Percentiles rank a stretch among this genome's conserved stretches.
Conservation (phyloP, 257 asterid species). For the Salvia splendens region DNA sequence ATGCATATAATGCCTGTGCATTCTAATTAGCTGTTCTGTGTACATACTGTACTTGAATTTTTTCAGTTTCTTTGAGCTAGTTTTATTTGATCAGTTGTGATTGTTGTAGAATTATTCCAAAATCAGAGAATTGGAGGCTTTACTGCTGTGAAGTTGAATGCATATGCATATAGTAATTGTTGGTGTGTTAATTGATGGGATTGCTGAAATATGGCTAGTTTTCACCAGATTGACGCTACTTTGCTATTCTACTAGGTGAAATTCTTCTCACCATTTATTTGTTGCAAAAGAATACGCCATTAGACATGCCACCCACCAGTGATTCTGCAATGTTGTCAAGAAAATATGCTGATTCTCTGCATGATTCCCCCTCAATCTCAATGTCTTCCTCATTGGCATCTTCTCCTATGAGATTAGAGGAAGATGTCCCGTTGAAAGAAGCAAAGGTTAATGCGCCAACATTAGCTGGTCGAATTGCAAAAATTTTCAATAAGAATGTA, state of each 20-base stretch:
- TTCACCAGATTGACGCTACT: constrained; percentile 26
- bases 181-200: neutral
- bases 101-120: neutral
- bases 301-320: constrained; percentile 47
- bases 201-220: constrained; percentile 19
- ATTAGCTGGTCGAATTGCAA: constrained; percentile 82
- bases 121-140: neutral
- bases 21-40: constrained; percentile 21
- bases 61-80: neutral
- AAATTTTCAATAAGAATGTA: constrained; percentile 66
- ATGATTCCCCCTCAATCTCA: constrained; percentile 50
- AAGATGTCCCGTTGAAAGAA: constrained; percentile 51
- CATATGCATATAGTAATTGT: neutral
- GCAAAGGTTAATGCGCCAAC: constrained; percentile 55
- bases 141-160: neutral
- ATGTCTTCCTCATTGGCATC: constrained; percentile 46
- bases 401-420: constrained; percentile 63
- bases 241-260: constrained; percentile 55
- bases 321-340: constrained; percentile 41
- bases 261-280: constrained; percentile 81
- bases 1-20: neutral
- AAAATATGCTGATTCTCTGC: constrained; percentile 44
- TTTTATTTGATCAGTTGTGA: constrained; percentile 1
- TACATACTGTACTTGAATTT: neutral
- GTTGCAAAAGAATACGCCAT: constrained; percentile 50